Base-by-base conservation (phyloP, 1,139 yeast genomes). In the Yamadazyma blattariae region DNA sequence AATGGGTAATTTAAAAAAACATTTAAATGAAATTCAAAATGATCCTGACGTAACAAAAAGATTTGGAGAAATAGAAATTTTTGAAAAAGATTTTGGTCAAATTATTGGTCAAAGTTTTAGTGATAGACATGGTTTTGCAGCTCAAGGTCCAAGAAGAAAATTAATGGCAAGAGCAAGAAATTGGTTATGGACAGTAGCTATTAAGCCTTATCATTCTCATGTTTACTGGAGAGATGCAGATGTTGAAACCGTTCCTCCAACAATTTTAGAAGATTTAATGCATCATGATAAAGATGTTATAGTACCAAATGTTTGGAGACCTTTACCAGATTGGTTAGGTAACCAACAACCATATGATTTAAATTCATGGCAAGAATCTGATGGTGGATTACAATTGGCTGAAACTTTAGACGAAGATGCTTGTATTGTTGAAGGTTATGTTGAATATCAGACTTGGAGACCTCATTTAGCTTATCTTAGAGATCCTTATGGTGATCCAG, bases 301-400 rank as follows among this genome's bases (percentile, higher is more conserved):
- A 38, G 90, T 87, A 17, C 96, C 96, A 17, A 87, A 87, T 52
- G 94, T 87, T 32, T 87, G 96, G 96, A 73, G 96, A 48, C 96
- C 96, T 1, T 64, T 87, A 43, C 95, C 95, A 2, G 92, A 83
- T 57, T 86, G 92, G 90, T 70, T 86, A 39, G 94, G 94, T 7
- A 81, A 81, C 53, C 90, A 85, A 54, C 96, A 87, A 57, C 95
- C 96, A 1, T 87, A 87, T 53, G 96, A 87, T 64, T 71, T 87
- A 55, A 87, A 87, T 62, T 84, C 95, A 24, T 87, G 96, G 96
- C 88, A 82, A 52, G 96, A 87, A 59, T 74, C 84, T 30, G 92
- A 82, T 45, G 89, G 94, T 27, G 95, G 92, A 2, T 61, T 85
- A 29, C 86, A 82, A 53, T 67, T 87, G 46, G 96, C 96, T 0